Evolutionary conservation across 257 asterid genomes (phyloP).

Genomic region (Solanum peruvianum): DNA sequence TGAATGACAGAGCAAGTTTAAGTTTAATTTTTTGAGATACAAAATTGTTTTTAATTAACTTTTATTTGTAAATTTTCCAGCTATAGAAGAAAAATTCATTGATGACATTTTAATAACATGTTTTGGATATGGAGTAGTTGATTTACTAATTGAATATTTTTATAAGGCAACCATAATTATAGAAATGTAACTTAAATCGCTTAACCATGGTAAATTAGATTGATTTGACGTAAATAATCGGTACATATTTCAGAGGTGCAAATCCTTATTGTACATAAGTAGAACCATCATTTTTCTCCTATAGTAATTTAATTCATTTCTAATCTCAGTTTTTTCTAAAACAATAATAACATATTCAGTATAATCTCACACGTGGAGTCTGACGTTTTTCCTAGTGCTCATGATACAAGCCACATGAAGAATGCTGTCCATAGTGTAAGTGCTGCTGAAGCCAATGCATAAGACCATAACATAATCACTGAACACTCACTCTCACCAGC

Average conservation of each 20-base stretch:
- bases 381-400: neutral
- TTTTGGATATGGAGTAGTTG: neutral
- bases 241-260: neutral
- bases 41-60: too few relatives aligned
- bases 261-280: neutral
- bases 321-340: too few relatives aligned
- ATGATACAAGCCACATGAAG: conserved; percentile 52
- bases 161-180: neutral
- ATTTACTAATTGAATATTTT: too few relatives aligned
- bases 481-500: conserved; percentile 78
- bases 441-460: conserved; percentile 47
- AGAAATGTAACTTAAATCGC: neutral
- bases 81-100: too few relatives aligned
- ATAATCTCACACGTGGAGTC: too few relatives aligned
- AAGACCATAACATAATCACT: conserved; percentile 45
- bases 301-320: too few relatives aligned
- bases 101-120: neutral
- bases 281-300: neutral
- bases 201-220: neutral
- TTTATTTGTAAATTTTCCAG: too few relatives aligned
- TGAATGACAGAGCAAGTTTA: too few relatives aligned
- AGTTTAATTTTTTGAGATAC: too few relatives aligned
- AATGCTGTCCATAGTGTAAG: conserved; percentile 61
- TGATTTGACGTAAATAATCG: accelerated
- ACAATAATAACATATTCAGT: too few relatives aligned